A percentile compares a stretch with the other conserved stretches of the same genome.
These are phyloP conservation scores for Lizonia empirigonia DNA, from an alignment of 2,329 filamentous ascomycete genomes.

Conservation along the genomic window DNA sequence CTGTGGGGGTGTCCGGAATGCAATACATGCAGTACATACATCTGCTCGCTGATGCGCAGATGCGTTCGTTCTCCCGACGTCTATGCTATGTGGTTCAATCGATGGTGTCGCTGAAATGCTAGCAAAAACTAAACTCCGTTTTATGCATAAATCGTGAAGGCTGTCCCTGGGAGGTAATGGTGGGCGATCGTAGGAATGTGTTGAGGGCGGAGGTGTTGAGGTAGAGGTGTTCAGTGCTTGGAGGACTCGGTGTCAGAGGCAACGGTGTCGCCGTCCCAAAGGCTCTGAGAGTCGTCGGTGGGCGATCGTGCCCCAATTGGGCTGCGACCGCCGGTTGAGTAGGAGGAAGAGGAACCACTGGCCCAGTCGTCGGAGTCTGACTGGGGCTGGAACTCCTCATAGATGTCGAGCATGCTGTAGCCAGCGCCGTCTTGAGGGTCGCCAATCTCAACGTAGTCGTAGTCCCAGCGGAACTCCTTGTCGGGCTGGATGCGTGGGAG, in stretches of 20 bases:
- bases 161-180: constrained; percentile 33
- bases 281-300: constrained; percentile 62
- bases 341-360: constrained; percentile 78
- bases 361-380: constrained; percentile 89
- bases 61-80: constrained; percentile 11
- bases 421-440: constrained; percentile 60
- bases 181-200: constrained; percentile 34
- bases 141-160: constrained; percentile 48
- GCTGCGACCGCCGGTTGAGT: constrained; percentile 68
- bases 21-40: constrained; percentile 17
- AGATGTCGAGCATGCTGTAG: constrained; percentile 61
- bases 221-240: constrained; percentile 27
- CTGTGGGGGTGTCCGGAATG: constrained; percentile 20
- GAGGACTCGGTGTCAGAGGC: constrained; percentile 52
- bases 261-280: constrained; percentile 64
- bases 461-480: constrained; percentile 91
- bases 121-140: constrained; percentile 43
- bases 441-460: constrained; percentile 89
- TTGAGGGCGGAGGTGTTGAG: constrained; percentile 19
- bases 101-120: constrained; percentile 45
- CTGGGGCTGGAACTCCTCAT: constrained; percentile 57
- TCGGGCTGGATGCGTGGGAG: constrained; percentile 81
- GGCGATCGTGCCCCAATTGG: constrained; percentile 54
- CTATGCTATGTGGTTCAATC: constrained; percentile 22
- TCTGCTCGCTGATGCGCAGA: constrained; percentile 9